These are phyloP conservation scores for Ligustrum vulgare DNA, from an alignment of 257 asterid genomes.

Conservation along the genomic window DNA sequence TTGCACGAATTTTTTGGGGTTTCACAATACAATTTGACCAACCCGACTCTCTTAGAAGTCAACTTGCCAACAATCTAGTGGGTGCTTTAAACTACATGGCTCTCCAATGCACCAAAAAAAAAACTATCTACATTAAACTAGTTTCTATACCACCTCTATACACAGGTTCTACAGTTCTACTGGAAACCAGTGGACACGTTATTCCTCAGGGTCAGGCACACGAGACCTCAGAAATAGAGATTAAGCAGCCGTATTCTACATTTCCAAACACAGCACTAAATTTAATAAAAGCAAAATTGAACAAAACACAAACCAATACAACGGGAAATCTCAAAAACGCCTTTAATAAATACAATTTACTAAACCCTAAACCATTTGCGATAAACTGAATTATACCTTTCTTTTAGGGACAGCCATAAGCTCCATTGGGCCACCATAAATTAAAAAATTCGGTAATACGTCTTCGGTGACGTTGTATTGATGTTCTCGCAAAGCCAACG, in stretches of 20 bases:
- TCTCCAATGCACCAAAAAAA: not conserved
- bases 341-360: not conserved
- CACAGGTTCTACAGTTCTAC: not conserved
- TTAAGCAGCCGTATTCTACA: not conserved
- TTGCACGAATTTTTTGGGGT: not conserved
- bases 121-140: not conserved
- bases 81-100: not conserved
- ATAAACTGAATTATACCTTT: constrained; percentile 42
- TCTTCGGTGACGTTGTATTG: constrained; percentile 26
- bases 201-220: not conserved
- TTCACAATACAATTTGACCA: not conserved
- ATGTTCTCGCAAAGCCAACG: constrained; percentile 58
- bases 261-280: not conserved
- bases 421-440: constrained; percentile 55
- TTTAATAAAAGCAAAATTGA: not conserved
- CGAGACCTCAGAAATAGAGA: not conserved
- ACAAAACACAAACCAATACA: not conserved
- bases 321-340: not conserved
- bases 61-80: not conserved
- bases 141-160: not conserved
- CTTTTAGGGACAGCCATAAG: constrained; percentile 90
- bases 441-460: constrained; percentile 34
- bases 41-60: not conserved
- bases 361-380: not conserved
- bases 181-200: not conserved